Base-by-base conservation (phyloP, 2,329 filamentous ascomycete species). In the Pseudogymnoascus sp. region DNA sequence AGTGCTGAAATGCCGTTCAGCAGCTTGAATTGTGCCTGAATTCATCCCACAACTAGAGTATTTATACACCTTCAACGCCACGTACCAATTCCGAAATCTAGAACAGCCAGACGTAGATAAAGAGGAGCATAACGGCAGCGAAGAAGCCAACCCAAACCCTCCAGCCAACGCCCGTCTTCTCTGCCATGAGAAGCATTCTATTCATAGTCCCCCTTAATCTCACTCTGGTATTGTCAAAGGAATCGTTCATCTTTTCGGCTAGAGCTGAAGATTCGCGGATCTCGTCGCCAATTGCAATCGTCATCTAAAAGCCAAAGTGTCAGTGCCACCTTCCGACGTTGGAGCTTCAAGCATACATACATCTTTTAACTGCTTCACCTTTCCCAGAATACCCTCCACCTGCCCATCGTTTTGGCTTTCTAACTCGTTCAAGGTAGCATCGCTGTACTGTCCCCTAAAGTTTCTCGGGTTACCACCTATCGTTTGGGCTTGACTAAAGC, bases 391-490 rank as follows among this genome's bases (percentile, higher is more conserved):
- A n/a, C 92, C 91, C 65, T 91, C 89, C 9, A 97, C 87, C 70
- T 97, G 88, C 63, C 85, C 82, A 69, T 97, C 92, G 73, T 97
- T 97, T 78, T 99, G 94, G 71, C 90, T 93, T 79, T 99, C 94
- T 64, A 99, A 82, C 77, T 96, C 92, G 73, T 91, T 91, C 61
- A 99, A 82, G 58, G 96, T 91, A 19, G 92, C 90, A 70, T 95
- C 89, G 72, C 89, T 93, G 75, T 97, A 97, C 74, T 97, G 92
- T 12, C 93, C 93, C 72, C 88, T 91, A 67, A 67, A 62, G 58
- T 28, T 16, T 2, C 38, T 36, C 6, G 11, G 36, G 25, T 19
- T 12, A 64, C 58, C 36, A 64, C 42, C 39, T 38, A 36, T 49
- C n/a, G 58, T 16, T 16, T 16, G 23, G 42, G 19, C 14, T 49